Evolutionary conservation across 352 stramenopile genomes (phyloP).

Genomic region (Achlya hypogyna): DNA sequence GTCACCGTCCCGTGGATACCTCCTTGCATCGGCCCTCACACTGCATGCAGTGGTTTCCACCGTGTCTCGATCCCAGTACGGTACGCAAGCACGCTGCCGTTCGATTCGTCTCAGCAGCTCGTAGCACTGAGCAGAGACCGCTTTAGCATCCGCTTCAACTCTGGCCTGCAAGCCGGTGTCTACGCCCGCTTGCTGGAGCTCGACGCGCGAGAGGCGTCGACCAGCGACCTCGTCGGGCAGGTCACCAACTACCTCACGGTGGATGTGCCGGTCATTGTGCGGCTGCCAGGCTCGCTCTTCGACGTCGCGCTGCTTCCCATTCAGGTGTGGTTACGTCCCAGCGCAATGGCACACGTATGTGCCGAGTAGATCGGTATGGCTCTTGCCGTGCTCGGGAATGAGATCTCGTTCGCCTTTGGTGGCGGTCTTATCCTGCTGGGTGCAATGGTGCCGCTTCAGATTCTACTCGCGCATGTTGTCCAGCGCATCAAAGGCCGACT

Average conservation of each 20-base stretch:
- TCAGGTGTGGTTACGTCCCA: conserved; percentile 22
- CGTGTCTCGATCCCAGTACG: conserved; percentile 69
- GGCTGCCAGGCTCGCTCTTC: conserved; percentile 63
- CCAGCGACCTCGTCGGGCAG: conserved; percentile 36
- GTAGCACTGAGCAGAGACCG: conserved; percentile 51
- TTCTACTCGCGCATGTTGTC: conserved; percentile 63
- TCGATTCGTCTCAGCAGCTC: not conserved
- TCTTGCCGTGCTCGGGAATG: conserved; percentile 55
- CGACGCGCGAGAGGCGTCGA: conserved; percentile 26
- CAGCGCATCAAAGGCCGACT: conserved; percentile 56
- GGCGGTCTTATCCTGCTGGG: conserved; percentile 61
- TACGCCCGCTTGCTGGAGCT: conserved; percentile 48
- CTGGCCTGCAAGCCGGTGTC: conserved; percentile 57
- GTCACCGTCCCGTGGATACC: conserved; percentile 38
- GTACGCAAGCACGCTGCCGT: not conserved
- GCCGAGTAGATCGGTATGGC: conserved; percentile 45
- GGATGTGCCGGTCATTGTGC: conserved; percentile 62
- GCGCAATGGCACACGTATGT: not conserved
- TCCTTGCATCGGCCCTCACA: conserved; percentile 44
- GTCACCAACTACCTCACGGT: conserved; percentile 75
- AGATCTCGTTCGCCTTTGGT: conserved; percentile 80
- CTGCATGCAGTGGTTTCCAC: conserved; percentile 43
- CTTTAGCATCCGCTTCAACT: conserved; percentile 62
- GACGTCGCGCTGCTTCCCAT: conserved; percentile 68
- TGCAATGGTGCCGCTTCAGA: conserved; percentile 83